Base-by-base conservation (phyloP, 352 stramenopile genomes). In the Pilasporangium apinafurcum region DNA sequence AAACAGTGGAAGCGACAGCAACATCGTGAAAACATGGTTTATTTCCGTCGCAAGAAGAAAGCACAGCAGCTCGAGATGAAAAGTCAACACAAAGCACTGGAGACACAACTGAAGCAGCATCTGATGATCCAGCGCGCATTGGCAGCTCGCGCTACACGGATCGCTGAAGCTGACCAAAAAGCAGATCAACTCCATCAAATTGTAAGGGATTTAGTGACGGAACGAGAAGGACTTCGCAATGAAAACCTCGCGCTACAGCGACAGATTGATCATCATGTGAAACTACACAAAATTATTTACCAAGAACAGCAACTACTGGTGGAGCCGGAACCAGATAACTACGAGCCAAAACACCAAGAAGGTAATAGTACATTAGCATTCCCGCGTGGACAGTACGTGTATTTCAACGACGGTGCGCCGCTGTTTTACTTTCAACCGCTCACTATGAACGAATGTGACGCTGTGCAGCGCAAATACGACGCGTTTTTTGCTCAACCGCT, bases 1-100 rank as follows among this genome's bases (percentile, higher is more conserved):
- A 73, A 68, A 52, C 50, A 67, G 44, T 73, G 62, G 62, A 73
- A 73, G 40, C 62, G 62, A 16, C 54, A 73, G 43, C 62, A 73
- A 25, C 62, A 73, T 43, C 62, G 62, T 16, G 62, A 73, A 43
- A 73, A 73, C 48, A 73, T 73, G 62, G 62, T 73, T 18, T 68
- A 65, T 43, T 73, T 73, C 59, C 55, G 62, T 16, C 59, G 51
- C 30, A 73, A 73, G 59, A 73, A 73, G 62, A 73, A 73, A 49
- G 62, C 56, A 38, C 59, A 69, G 48, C 62, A 67, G 39, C 48
- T 51, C 9, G 55, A 73, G 51, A 51, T 73, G 44, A 59, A 58
- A 25, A 55, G 32, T 6, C 51, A 58, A 45, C 62, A 73, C 46
- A 48, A 54, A n/a, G 48, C 56, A 44, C 59, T 73, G 16, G 62